Percentiles rank a stretch among this genome's conserved stretches.
Evolutionary conservation across 495 filamentous ascomycete species (phyloP).

Genomic region (Aspergillus taichungensis): DNA sequence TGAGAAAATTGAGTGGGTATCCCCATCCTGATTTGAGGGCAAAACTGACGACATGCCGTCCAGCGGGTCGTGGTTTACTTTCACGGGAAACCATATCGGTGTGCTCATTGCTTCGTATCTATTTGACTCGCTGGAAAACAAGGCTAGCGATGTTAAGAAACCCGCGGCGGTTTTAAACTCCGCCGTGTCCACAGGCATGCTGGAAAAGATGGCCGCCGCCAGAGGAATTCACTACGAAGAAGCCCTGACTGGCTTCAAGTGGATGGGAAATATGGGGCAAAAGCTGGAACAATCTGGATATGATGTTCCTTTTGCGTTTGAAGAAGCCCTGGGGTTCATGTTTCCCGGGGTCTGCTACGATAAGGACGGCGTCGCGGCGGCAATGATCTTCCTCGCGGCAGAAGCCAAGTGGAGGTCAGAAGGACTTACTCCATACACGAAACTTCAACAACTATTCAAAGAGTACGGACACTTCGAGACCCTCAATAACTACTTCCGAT

Average conservation of each 20-base stretch:
- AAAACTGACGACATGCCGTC: background rate
- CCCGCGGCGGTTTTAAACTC: constrained; percentile 50
- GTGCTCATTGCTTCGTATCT: constrained; percentile 52
- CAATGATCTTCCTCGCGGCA: constrained; percentile 54
- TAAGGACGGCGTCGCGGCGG: constrained; percentile 63
- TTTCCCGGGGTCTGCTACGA: constrained; percentile 56
- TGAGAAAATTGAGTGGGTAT: constrained; percentile 44
- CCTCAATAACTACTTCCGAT: constrained; percentile 60
- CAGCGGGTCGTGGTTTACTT: constrained; percentile 48
- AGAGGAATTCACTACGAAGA: constrained; percentile 52
- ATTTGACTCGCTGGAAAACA: constrained; percentile 35
- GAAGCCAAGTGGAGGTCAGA: constrained; percentile 43
- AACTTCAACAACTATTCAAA: constrained; percentile 52
- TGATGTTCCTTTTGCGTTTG: constrained; percentile 52
- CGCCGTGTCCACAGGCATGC: constrained; percentile 60
- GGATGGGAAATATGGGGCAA: constrained; percentile 49
- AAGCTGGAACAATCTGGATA: constrained; percentile 39
- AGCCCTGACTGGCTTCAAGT: constrained; percentile 70
- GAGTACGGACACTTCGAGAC: constrained; percentile 58
- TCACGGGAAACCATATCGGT: constrained; percentile 64
- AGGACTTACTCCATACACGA: constrained; percentile 48
- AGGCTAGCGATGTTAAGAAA: constrained; percentile 12
- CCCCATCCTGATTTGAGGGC: background rate
- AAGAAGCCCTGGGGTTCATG: constrained; percentile 73
- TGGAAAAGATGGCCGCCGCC: constrained; percentile 46